phyloP scores from a whole-genome alignment of 495 filamentous ascomycete species.

The Podospora pseudoanserina region DNA sequence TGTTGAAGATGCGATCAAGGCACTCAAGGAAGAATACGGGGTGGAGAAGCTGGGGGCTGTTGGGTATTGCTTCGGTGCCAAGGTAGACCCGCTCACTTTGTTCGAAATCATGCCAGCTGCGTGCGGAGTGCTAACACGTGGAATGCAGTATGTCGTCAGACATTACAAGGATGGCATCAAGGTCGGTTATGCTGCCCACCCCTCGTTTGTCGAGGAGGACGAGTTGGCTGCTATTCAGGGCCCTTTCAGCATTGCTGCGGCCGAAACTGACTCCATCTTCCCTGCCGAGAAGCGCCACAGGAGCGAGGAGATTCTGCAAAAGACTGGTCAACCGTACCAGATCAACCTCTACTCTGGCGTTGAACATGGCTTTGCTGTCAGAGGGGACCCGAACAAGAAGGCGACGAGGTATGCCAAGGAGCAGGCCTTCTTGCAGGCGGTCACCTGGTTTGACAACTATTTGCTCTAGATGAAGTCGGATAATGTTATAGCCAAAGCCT shows the following conservation, averaged over 20 bases:
- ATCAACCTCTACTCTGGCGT: constrained; percentile 77
- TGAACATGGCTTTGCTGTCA: constrained; percentile 75
- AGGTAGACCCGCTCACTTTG: constrained; percentile 32
- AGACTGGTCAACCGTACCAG: constrained; percentile 67
- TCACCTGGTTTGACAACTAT: constrained; percentile 67
- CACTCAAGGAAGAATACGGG: constrained; percentile 46
- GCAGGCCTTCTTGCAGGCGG: constrained; percentile 76
- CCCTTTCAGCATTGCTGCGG: constrained; percentile 73
- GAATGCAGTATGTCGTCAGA: constrained; percentile 41
- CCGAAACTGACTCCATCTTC: constrained; percentile 78
- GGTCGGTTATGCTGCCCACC: constrained; percentile 71
- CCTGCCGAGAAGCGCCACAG: constrained; percentile 64
- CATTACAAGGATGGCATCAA: constrained; percentile 49
- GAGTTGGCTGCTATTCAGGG: constrained; percentile 68
- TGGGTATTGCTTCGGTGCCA: constrained; percentile 78
- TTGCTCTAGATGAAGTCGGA: constrained; percentile 34
- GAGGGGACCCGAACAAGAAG: constrained; percentile 59
- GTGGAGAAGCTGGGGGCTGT: constrained; percentile 66
- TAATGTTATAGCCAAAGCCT: too few relatives aligned
- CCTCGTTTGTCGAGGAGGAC: constrained; percentile 68
- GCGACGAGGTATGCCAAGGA: constrained; percentile 74
- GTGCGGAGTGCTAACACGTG: not conserved
- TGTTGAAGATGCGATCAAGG: constrained; percentile 44
- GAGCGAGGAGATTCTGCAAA: constrained; percentile 52
- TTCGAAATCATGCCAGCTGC: too few relatives aligned